phyloP scores from a whole-genome alignment of 2,329 filamentous ascomycete species.

The Fusarium napiforme region DNA sequence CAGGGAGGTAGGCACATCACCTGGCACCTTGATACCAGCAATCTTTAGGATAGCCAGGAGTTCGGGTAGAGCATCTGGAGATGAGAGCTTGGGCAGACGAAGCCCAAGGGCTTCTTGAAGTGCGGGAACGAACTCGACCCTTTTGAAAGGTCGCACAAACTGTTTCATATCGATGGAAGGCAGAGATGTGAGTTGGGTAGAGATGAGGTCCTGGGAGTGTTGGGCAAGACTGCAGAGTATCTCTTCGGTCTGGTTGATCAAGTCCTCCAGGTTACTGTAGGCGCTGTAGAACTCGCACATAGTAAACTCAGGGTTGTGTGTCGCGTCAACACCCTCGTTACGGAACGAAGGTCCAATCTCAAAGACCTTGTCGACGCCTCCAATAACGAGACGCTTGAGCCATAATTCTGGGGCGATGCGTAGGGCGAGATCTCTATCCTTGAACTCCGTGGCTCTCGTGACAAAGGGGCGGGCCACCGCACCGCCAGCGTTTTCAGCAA shows the following conservation, averaged over 20 bases:
- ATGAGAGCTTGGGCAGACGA: conserved; percentile 71
- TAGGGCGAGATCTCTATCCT: conserved; percentile 76
- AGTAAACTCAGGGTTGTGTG: conserved; percentile 97
- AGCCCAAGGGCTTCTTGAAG: conserved; percentile 76
- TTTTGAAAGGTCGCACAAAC: conserved; percentile 67
- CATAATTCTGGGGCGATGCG: conserved; percentile 95
- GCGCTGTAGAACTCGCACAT: conserved; percentile 97
- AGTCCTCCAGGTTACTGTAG: conserved; percentile 78
- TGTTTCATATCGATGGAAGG: conserved; percentile 59
- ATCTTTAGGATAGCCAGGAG: conserved; percentile 66
- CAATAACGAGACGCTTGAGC: conserved; percentile 91
- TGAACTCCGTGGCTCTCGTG: conserved; percentile 81
- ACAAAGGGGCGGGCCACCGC: conserved; percentile 88
- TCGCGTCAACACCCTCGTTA: conserved; percentile 91
- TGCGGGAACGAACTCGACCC: conserved; percentile 84
- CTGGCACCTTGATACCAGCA: conserved; percentile 71
- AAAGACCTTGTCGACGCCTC: conserved; percentile 88
- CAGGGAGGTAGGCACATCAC: conserved; percentile 69
- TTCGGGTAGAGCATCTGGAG: conserved; percentile 65
- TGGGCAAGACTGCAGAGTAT: conserved; percentile 71
- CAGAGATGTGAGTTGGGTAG: conserved; percentile 58
- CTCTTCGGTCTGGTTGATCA: conserved; percentile 80
- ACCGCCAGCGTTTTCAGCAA: conserved; percentile 85
- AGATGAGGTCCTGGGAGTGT: conserved; percentile 60
- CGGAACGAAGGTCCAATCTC: conserved; percentile 94